A percentile compares a stretch with the other conserved stretches of the same genome.
Evolutionary conservation across 2,329 filamentous ascomycete genomes (phyloP).

Genomic region (Thielaviopsis punctulata): DNA sequence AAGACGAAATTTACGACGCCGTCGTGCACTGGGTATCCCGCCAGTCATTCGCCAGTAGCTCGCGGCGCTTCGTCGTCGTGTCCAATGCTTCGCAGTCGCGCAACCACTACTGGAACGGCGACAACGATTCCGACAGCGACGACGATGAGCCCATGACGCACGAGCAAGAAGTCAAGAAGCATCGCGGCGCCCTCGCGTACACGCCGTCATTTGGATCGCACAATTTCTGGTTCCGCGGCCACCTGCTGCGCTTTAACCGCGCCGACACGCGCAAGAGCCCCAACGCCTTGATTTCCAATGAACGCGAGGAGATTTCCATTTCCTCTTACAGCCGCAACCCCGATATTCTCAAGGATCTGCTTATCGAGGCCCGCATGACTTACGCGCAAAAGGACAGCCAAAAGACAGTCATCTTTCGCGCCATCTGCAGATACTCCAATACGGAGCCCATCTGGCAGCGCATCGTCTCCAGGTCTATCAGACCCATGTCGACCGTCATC

Average conservation of each 20-base stretch:
- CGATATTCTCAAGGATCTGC: slow-evolving; percentile 41
- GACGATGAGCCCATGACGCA: slow-evolving; percentile 18
- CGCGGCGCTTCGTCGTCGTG: slow-evolving; percentile 47
- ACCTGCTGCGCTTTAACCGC: slow-evolving; percentile 40
- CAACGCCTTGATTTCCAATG: slow-evolving; percentile 24
- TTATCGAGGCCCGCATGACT: slow-evolving; percentile 37
- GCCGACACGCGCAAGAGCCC: slow-evolving; percentile 30
- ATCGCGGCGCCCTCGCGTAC: slow-evolving; percentile 29
- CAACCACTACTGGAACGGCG: slow-evolving; percentile 29
- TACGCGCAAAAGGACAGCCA: slow-evolving; percentile 41
- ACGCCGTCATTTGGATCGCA: slow-evolving; percentile 51
- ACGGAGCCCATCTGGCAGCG: slow-evolving; percentile 39
- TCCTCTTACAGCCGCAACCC: slow-evolving; percentile 46
- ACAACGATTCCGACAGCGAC: slow-evolving; percentile 30
- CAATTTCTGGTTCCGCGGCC: slow-evolving; percentile 49
- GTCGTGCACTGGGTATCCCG: slow-evolving; percentile 51
- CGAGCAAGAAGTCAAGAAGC: slow-evolving; percentile 1
- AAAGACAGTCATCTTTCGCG: slow-evolving; percentile 50
- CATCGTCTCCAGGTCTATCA: slow-evolving; percentile 40
- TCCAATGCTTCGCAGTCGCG: slow-evolving; percentile 41
- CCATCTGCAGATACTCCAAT: slow-evolving; percentile 22
- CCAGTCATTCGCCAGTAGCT: slow-evolving; percentile 41
- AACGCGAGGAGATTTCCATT: slow-evolving; percentile 41
- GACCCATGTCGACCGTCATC: slow-evolving; percentile 49
- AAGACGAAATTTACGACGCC: slow-evolving; percentile 59